phyloP scores from a whole-genome alignment of 163 green algal genomes.

The Scenedesmus sp. region DNA sequence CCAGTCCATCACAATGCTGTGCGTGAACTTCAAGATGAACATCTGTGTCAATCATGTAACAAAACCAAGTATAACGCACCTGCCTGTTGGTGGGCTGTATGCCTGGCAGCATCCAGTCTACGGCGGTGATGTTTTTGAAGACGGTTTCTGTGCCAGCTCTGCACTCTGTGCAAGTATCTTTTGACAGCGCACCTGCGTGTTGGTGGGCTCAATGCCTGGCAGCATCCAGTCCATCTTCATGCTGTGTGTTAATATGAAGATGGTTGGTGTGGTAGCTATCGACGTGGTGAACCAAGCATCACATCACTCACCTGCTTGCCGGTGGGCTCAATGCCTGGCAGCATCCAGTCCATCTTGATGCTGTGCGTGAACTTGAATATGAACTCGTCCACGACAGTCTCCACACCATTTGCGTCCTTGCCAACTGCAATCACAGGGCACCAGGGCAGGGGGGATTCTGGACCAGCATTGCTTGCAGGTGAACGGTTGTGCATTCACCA shows the following conservation, averaged over 20 bases:
- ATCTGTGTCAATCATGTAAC: neutral
- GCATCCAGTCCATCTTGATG: constrained; percentile 64
- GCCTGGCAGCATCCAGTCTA: constrained; percentile 67
- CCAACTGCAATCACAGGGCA: constrained; percentile 33
- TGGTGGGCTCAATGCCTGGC: constrained; percentile 53
- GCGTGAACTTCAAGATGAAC: no score
- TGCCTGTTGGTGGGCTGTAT: constrained; percentile 46
- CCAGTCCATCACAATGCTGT: neutral
- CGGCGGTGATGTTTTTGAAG: constrained; percentile 55
- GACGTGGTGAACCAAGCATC: no score
- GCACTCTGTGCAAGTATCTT: no score
- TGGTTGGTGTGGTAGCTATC: no score
- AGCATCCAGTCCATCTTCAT: constrained; percentile 66
- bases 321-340: constrained; percentile 56
- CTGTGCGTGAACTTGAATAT: constrained; percentile 60
- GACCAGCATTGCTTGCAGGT: neutral
- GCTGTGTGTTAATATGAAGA: constrained; percentile 60
- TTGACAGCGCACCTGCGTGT: constrained; percentile 6
- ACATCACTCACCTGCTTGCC: constrained; percentile 20
- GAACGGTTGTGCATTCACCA: neutral
- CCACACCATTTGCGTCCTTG: neutral
- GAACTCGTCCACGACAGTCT: constrained; percentile 55
- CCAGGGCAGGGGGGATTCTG: neutral
- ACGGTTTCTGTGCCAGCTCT: no score
- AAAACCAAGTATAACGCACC: constrained; percentile 15